Evolutionary conservation across 2,329 filamentous ascomycete species (phyloP).

Genomic region (Venturia asperata): DNA sequence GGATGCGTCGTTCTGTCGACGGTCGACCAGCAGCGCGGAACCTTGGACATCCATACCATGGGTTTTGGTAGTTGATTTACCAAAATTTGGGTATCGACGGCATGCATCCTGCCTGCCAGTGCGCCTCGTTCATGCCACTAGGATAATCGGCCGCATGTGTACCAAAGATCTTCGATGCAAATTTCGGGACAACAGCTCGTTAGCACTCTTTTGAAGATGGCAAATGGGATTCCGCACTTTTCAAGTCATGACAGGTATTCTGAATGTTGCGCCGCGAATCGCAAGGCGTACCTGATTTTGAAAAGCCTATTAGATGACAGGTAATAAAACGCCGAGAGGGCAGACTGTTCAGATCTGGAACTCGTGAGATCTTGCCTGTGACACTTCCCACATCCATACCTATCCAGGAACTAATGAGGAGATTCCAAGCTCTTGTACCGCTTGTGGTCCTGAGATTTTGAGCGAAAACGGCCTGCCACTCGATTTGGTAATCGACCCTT

Average conservation of each 20-base stretch:
- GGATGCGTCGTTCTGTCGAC: not conserved
- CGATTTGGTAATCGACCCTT: not conserved
- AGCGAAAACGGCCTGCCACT: not conserved
- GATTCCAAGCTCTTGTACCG: constrained; percentile 2
- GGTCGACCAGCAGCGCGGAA: constrained; percentile 7
- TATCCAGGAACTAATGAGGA: not conserved
- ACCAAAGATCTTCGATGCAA: constrained; percentile 5
- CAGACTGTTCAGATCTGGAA: not conserved
- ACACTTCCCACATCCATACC: not conserved
- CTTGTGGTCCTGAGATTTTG: not conserved
- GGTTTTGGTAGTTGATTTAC: not conserved
- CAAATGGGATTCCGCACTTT: not conserved
- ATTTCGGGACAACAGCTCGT: not conserved
- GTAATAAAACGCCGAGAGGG: not conserved
- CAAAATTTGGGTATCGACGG: constrained; percentile 2
- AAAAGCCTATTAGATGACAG: not conserved
- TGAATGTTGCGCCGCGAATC: not conserved
- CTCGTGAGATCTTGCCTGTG: not conserved
- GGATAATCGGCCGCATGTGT: not conserved
- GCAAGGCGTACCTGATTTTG: constrained; percentile 8
- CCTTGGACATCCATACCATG: constrained; percentile 10
- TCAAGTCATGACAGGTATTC: not conserved
- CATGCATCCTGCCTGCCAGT: not conserved
- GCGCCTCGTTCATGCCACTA: not conserved
- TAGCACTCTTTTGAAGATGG: not conserved